Percentiles rank a stretch among this genome's conserved stretches.
Evolutionary conservation across 1,284 basidiomycete species (phyloP).

Genomic region (Farysia itapuensis): DNA sequence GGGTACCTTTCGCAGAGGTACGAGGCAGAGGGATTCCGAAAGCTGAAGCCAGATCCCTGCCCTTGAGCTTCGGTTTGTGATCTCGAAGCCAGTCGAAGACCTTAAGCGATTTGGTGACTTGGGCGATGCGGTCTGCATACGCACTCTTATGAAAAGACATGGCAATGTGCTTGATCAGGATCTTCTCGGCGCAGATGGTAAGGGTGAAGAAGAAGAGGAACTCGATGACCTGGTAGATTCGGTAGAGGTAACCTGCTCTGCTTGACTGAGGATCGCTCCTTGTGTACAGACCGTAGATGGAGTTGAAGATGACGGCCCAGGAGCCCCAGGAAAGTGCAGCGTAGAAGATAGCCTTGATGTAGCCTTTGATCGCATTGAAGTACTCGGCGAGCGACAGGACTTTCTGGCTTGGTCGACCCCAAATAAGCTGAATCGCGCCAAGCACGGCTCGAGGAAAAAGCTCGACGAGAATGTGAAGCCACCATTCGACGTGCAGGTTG

Average conservation of each 20-base stretch:
- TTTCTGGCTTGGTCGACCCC: constrained; percentile 47
- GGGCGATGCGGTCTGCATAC: constrained; percentile 72
- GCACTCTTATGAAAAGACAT: constrained; percentile 71
- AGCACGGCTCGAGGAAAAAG: constrained; percentile 44
- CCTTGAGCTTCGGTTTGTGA: constrained; percentile 68
- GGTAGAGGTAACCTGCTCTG: constrained; percentile 46
- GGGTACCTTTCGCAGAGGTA: constrained; percentile 15
- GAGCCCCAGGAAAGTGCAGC: constrained; percentile 54
- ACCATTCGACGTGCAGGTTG: constrained; percentile 54
- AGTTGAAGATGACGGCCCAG: constrained; percentile 56
- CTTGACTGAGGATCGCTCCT: constrained; percentile 22
- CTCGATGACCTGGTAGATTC: constrained; percentile 55
- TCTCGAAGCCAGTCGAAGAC: constrained; percentile 72
- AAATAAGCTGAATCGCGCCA: constrained; percentile 37
- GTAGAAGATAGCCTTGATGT: constrained; percentile 52
- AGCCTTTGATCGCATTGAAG: constrained; percentile 50
- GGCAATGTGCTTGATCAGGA: constrained; percentile 54
- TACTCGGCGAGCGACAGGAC: constrained; percentile 44
- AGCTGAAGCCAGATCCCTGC: constrained; percentile 61
- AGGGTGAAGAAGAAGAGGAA: constrained; percentile 56
- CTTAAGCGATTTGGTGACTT: constrained; percentile 66
- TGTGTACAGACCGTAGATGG: constrained; percentile 48
- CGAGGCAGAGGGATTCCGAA: constrained; percentile 61
- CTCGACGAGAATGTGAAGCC: constrained; percentile 53
- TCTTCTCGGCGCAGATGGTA: constrained; percentile 51